Evolutionary conservation across 2,329 filamentous ascomycete species (phyloP), one percentile per base, ranked within the genome.

Genomic region (Fusarium illudens): DNA sequence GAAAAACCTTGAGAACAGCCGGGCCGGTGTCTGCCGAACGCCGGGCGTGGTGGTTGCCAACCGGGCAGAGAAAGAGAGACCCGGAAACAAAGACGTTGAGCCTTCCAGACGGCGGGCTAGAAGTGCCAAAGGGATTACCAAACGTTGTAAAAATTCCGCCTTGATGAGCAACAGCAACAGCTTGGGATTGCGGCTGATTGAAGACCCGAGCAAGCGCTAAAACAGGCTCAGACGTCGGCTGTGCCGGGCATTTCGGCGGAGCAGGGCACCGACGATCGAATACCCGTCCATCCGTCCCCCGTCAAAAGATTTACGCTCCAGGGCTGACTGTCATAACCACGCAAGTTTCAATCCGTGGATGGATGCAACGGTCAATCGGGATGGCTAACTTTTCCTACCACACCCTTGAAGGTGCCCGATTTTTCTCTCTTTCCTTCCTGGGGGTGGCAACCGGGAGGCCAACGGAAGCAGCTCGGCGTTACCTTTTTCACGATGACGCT

Each of bases 391-490:
- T 55, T 57, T n/a, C 17, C 42, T 12, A 32, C 25, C 30, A 33
- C 20, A 48, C 20, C 53, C 22, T 37, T 36, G 37, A 34, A 36
- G 22, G 39, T 6, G n/a, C 25, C 54, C 54, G 8, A 17, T 30
- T 57, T 49, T 49, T 30, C 25, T 5, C 8, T 17, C 12, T 44
- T 34, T 34, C 17, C 13, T n/a, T 34, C 52, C 20, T 48, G 34
- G 55, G 29, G 52, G 62, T 67, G 66, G 54, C 65, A 29, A 59
- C 46, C 32, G 15, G 42, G 30, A 13, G 20, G 9, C 27, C 29
- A 42, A 57, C 65, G 66, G 66, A 58, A 52, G 49, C 46, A 54
- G 66, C 62, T 69, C 66, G 65, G 66, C 51, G 66, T 69, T 68
- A 68, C 54, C 66, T 60, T 46, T 22, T 22, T 19, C 25, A 48